phyloP scores from a whole-genome alignment of 305 asterid genomes.

The Solanum hybrid region DNA sequence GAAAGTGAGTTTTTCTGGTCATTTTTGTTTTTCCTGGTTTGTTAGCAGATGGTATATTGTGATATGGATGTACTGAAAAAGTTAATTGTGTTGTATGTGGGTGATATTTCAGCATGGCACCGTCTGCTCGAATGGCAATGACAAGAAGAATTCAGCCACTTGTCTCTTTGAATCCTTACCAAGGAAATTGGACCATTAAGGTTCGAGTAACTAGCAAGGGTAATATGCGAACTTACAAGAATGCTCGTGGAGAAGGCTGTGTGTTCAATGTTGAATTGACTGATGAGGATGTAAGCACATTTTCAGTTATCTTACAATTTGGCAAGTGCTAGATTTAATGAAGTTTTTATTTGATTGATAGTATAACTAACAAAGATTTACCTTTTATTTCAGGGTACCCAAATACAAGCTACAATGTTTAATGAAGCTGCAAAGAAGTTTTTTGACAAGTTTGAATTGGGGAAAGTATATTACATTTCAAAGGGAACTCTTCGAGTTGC shows the following conservation, averaged over 20 bases:
- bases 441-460: constrained; percentile 73
- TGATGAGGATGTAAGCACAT: constrained; percentile 71
- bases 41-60: background rate
- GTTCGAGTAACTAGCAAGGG: constrained; percentile 83
- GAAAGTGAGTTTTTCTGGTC: constrained; percentile 40
- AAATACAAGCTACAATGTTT: constrained; percentile 96
- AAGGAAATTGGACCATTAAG: constrained; percentile 81
- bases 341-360: background rate
- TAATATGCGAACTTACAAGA: constrained; percentile 56
- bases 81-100: background rate
- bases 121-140: constrained; percentile 76
- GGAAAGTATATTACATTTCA: constrained; percentile 86
- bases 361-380: background rate
- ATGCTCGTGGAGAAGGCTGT: constrained; percentile 87
- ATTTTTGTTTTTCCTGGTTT: background rate
- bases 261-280: constrained; percentile 89
- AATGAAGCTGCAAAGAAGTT: constrained; percentile 84
- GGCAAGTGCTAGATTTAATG: background rate
- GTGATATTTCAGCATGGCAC: constrained; percentile 52
- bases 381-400: constrained; percentile 55
- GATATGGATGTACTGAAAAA: background rate
- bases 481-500: constrained; percentile 73
- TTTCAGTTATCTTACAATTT: background rate
- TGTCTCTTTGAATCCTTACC: constrained; percentile 79
- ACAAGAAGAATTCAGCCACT: constrained; percentile 76